phyloP scores from a whole-genome alignment of 305 asterid species.

The Fraxinus ornus region DNA sequence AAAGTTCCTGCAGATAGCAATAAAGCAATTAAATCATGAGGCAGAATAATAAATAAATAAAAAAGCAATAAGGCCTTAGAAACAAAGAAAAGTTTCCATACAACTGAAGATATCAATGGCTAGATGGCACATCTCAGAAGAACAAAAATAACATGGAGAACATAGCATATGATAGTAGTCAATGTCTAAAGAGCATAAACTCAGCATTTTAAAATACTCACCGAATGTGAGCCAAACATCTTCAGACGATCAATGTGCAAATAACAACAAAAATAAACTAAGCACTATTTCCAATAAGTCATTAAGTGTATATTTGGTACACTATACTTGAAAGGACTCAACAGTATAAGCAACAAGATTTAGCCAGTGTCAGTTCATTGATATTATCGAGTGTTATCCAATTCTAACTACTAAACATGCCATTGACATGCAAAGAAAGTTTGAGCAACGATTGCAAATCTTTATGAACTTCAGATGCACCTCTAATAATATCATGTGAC shows the following conservation, averaged over 20 bases:
- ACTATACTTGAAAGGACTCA: not conserved
- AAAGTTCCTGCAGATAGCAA: constrained; percentile 57
- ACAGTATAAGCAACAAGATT: not conserved
- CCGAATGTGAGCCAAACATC: not conserved
- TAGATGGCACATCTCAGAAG: not conserved
- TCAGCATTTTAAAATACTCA: not conserved
- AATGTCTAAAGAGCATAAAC: not conserved
- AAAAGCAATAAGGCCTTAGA: not conserved
- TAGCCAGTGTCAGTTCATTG: not conserved
- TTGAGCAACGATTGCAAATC: not conserved
- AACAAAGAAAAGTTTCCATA: not conserved
- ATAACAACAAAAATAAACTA: not conserved
- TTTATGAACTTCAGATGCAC: not conserved
- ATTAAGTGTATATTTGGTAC: not conserved
- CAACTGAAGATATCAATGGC: not conserved
- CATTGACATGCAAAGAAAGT: not conserved
- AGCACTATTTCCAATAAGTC: not conserved
- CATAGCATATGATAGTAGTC: not conserved
- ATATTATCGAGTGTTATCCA: not conserved
- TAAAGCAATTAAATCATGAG: not conserved
- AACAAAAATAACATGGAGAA: not conserved
- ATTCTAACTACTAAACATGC: not conserved
- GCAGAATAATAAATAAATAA: not conserved
- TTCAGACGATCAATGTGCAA: not conserved
- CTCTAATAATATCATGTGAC: not conserved